Evolutionary conservation across 148 eudicot species (phyloP), one percentile per base, ranked within the genome.

Genomic region (Rhododendron griersonianum): DNA sequence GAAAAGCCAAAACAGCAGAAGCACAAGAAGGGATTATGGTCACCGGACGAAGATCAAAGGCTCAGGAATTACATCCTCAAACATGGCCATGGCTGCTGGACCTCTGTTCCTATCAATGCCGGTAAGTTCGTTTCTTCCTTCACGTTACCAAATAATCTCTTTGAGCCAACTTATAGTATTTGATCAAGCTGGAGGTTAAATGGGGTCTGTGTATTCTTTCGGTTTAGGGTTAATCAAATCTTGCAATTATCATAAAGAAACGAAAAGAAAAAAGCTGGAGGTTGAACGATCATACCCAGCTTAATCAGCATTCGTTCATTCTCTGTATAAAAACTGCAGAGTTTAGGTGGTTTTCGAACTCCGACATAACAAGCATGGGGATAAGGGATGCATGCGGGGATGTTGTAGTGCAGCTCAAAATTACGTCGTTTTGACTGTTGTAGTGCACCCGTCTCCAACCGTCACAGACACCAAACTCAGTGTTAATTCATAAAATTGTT

Each of bases 31-130:
- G 99, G 99, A 18, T 79, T 95, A 37, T 96, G 99, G 99, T 96
- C 99, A 44, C 99, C 99, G 0, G 95, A 95, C 69, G 99, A 96
- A 90, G 98, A 96, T 84, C 91, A 89, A 48, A 94, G 89, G 89
- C 98, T 96, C 44, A 91, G 86, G 85, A 87, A 88, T 73, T 91
- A 93, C 81, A 87, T 95, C 85, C 84, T 91, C 84, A 88, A 89
- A n/a, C 85, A 92, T 89, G 99, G 99, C 90, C 93, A 91, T 89
- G 90, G 93, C 87, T 94, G 94, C 82, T 96, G 99, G 99, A 95
- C 92, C 85, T 91, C 99, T 63, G 90, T 96, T 61, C 96, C 99
- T 2, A 30, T 88, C 71, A 90, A 92, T 81, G 94, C 99, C 30
- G 98, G 99, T 95, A 80, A 87, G 88, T 69, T 30, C 13, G 1